Evolutionary conservation across 805 yeast genomes (phyloP).

Genomic region (Candida orba): DNA sequence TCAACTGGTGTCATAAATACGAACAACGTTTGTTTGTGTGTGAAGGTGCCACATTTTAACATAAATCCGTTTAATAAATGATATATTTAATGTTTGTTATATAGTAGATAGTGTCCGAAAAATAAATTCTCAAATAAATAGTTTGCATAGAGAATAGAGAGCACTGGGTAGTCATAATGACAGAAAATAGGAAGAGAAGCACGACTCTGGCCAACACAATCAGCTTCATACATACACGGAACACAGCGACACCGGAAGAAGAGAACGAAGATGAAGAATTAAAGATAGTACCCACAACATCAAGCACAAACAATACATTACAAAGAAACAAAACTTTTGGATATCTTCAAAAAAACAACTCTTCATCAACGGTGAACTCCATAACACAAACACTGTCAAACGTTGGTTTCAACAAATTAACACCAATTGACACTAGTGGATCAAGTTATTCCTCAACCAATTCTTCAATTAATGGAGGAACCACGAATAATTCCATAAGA

Average conservation of each 20-base stretch:
- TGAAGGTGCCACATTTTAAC: conserved; percentile 60
- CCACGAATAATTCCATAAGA: background rate
- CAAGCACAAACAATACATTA: background rate
- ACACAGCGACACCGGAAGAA: background rate
- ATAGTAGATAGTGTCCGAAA: no score
- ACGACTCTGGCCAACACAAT: conserved; percentile 22
- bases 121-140: no score
- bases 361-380: conserved; percentile 21
- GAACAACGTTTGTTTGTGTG: conserved; percentile 65
- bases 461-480: background rate
- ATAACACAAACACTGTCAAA: conserved; percentile 20
- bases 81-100: no score
- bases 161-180: background rate
- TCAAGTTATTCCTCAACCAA: background rate
- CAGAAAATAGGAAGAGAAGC: conserved; percentile 16
- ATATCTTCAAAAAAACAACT: conserved; percentile 5
- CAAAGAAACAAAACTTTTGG: background rate
- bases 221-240: conserved; percentile 20
- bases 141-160: no score
- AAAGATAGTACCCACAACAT: background rate
- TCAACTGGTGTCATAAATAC: conserved; percentile 69
- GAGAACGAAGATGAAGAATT: background rate
- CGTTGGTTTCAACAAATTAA: conserved; percentile 21
- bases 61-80: no score
- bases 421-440: conserved; percentile 6